Conservation (phyloP, 2,329 filamentous ascomycete species). For the Zymoseptoria brevis region DNA sequence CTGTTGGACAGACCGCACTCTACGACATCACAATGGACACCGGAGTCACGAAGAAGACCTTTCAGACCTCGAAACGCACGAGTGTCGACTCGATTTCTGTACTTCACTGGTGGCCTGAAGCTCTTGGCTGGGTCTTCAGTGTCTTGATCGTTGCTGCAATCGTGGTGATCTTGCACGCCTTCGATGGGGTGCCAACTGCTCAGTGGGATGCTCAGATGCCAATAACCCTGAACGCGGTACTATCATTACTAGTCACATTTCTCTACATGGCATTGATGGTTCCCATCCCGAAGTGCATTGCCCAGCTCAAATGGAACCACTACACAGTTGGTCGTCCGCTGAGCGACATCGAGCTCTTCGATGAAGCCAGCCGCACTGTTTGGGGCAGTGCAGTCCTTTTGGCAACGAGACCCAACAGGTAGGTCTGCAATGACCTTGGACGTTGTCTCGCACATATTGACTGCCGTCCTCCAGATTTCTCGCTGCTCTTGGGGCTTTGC, state of each 20-base stretch:
- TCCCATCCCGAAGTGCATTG: background rate
- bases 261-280: background rate
- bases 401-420: background rate
- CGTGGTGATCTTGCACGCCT: background rate
- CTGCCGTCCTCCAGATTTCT: background rate
- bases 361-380: background rate
- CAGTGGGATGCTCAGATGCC: background rate
- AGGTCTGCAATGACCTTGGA: too few relatives aligned
- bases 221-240: background rate
- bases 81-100: too few relatives aligned
- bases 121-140: background rate
- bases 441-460: background rate
- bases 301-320: constrained; percentile 2
- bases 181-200: background rate
- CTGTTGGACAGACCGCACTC: too few relatives aligned
- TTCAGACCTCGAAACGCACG: background rate
- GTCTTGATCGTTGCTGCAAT: background rate
- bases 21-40: too few relatives aligned
- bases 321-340: background rate
- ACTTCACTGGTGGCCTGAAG: background rate
- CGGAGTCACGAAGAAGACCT: too few relatives aligned
- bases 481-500: background rate
- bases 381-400: background rate
- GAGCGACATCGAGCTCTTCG: background rate
- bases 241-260: background rate